phyloP scores from a whole-genome alignment of 2,329 filamentous ascomycete genomes.

The Aureobasidium leucospermi region DNA sequence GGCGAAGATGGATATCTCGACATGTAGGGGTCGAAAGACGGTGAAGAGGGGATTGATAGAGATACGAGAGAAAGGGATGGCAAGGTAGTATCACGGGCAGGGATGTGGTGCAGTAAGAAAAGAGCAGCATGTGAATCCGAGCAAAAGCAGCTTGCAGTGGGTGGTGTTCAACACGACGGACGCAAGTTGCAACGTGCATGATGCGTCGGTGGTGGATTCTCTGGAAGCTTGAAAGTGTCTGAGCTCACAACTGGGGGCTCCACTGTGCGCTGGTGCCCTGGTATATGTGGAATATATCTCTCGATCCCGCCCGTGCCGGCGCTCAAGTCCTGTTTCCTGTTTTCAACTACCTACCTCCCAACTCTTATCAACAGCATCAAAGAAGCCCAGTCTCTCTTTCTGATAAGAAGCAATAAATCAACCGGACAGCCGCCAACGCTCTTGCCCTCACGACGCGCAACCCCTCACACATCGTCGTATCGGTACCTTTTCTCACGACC shows the following conservation, averaged over 20 bases:
- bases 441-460: background rate
- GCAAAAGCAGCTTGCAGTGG: background rate
- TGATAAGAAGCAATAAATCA: background rate
- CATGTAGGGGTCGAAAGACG: conserved; percentile 5
- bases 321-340: background rate
- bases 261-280: background rate
- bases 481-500: background rate
- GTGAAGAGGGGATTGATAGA: background rate
- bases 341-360: background rate
- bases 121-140: background rate
- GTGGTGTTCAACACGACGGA: background rate
- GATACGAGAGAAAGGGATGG: conserved; percentile 1
- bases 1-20: background rate
- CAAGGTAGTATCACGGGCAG: background rate
- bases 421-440: conserved; percentile 1
- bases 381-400: background rate
- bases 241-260: background rate
- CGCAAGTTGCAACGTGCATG: background rate
- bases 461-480: conserved; percentile 10
- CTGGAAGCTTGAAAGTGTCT: background rate
- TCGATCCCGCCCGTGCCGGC: conserved; percentile 1
- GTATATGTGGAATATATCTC: background rate
- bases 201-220: background rate
- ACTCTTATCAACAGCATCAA: background rate
- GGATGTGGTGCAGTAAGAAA: background rate